A percentile compares a stretch with the other conserved stretches of the same genome.
phyloP scores from a whole-genome alignment of 2,329 filamentous ascomycete species.

The Leptographium lundbergii region DNA sequence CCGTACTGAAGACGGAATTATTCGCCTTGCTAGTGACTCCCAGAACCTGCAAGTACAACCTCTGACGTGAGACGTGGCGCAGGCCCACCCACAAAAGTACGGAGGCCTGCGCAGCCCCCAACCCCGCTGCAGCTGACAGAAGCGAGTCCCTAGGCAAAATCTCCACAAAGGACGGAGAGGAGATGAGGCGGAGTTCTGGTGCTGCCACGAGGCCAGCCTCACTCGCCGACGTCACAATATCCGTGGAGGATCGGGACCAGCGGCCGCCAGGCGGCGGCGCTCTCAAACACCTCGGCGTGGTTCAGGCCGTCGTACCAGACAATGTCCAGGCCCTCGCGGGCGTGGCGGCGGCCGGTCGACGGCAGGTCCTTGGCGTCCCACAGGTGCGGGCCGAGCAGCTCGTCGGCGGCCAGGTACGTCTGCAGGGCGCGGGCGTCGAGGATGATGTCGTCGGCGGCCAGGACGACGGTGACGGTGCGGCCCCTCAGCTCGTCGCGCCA shows the following conservation, averaged over 20 bases:
- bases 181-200: neutral
- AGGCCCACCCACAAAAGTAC: no score
- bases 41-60: no score
- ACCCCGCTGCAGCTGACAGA: no score
- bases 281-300: neutral
- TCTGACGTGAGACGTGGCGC: no score
- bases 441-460: constrained; percentile 1
- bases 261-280: neutral
- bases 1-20: no score
- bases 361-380: neutral
- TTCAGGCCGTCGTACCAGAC: neutral
- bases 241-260: neutral
- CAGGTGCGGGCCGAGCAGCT: neutral
- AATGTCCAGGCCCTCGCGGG: neutral
- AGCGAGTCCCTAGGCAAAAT: neutral
- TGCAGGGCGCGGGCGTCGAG: neutral
- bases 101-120: no score
- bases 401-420: neutral
- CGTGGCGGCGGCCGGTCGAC: no score
- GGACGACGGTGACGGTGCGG: neutral
- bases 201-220: neutral
- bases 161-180: neutral
- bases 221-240: neutral
- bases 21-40: no score
- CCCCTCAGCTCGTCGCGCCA: neutral